Conservation (phyloP, 352 stramenopile genomes). For the Pythium pyrilobum region DNA sequence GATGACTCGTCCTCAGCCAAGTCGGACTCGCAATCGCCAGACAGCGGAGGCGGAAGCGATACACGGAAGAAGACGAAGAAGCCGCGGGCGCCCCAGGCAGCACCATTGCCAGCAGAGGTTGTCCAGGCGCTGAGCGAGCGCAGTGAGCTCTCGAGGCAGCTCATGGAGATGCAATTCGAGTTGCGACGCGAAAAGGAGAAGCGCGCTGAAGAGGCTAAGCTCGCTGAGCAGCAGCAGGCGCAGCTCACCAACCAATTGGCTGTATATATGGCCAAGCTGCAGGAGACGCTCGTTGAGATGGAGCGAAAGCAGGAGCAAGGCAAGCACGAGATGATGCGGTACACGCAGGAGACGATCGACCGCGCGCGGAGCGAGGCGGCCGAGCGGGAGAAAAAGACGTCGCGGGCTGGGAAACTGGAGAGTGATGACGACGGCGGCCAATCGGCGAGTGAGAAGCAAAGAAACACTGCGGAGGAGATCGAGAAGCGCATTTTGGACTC, state of each 20-base stretch:
- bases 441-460: not conserved
- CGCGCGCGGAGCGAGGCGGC: conserved; percentile 33
- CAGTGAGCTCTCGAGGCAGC: conserved; percentile 49
- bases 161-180: conserved; percentile 53
- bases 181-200: conserved; percentile 42
- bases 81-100: conserved; percentile 18
- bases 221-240: conserved; percentile 43
- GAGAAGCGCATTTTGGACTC: conserved; percentile 61
- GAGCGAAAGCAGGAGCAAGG: conserved; percentile 55
- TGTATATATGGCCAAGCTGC: conserved; percentile 55
- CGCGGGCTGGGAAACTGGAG: conserved; percentile 35
- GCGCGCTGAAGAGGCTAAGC: conserved; percentile 35
- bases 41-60: not conserved
- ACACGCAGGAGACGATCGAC: conserved; percentile 49
- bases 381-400: conserved; percentile 23
- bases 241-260: conserved; percentile 46
- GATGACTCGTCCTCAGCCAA: not conserved
- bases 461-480: conserved; percentile 24
- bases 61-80: conserved; percentile 12
- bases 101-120: conserved; percentile 24
- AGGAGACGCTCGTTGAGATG: conserved; percentile 52
- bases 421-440: conserved; percentile 34
- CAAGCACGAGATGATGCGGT: conserved; percentile 60
- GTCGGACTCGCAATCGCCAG: conserved; percentile 4
- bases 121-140: conserved; percentile 46